Percentiles rank a stretch among this genome's conserved stretches.
phyloP scores from a whole-genome alignment of 257 asterid genomes.

The Knoxia roxburghii region DNA sequence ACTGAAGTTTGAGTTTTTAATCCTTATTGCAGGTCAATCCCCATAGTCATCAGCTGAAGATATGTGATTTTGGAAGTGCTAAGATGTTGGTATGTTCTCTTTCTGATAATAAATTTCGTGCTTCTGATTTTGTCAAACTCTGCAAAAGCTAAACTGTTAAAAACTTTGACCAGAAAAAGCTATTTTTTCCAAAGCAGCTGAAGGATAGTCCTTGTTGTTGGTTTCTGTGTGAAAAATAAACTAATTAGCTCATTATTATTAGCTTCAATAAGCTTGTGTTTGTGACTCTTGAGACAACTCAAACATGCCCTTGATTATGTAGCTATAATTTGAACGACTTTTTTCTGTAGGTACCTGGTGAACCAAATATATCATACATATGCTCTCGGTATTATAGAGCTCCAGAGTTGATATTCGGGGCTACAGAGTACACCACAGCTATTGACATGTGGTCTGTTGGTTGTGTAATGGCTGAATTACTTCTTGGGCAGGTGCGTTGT shows the following conservation, averaged over 20 bases:
- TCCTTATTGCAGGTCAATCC: constrained; percentile 67
- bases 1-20: background rate
- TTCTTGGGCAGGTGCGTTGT: constrained; percentile 63
- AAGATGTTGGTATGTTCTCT: constrained; percentile 68
- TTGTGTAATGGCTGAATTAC: constrained; percentile 93
- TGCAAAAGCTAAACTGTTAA: too few species aligned
- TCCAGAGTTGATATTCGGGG: constrained; percentile 92
- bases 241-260: background rate
- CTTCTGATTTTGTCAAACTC: background rate
- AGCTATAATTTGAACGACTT: constrained; percentile 10
- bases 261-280: background rate
- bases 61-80: constrained; percentile 98
- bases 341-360: constrained; percentile 65
- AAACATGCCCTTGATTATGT: background rate
- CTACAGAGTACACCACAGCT: constrained; percentile 86
- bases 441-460: constrained; percentile 98
- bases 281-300: background rate
- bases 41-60: constrained; percentile 73
- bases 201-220: background rate
- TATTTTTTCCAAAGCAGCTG: background rate
- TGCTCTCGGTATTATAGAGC: constrained; percentile 95
- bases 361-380: constrained; percentile 86
- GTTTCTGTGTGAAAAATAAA: background rate
- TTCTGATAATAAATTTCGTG: background rate
- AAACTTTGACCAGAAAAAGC: background rate